Conservation (phyloP, 768 basidiomycete species). For the Saitozyma podzolica region DNA sequence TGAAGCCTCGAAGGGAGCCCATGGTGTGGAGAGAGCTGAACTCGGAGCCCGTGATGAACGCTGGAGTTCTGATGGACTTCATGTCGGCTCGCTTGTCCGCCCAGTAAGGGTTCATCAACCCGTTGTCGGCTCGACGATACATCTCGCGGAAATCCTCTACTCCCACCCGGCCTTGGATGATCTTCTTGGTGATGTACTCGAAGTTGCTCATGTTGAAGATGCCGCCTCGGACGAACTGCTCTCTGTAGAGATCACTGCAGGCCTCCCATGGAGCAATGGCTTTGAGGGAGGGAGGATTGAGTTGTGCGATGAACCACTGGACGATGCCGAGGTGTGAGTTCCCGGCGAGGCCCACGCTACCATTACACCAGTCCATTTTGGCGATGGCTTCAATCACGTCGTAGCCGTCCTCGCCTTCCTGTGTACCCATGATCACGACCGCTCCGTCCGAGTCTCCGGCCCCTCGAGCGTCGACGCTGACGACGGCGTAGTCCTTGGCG, state of each 20-base stretch:
- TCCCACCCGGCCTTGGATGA: conserved; percentile 20
- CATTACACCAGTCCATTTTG: conserved; percentile 23
- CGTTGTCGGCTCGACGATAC: conserved; percentile 8
- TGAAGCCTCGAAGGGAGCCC: too few species aligned
- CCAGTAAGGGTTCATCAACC: conserved; percentile 16
- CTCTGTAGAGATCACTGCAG: conserved; percentile 19
- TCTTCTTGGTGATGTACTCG: conserved; percentile 21
- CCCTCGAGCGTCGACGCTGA: too few species aligned
- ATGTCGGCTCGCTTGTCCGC: conserved; percentile 22
- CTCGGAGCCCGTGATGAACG: too few species aligned
- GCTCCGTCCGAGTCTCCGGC: too few species aligned
- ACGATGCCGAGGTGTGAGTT: conserved; percentile 24
- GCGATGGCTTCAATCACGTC: too few species aligned
- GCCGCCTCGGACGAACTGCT: conserved; percentile 23
- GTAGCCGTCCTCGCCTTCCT: too few species aligned
- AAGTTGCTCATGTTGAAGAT: conserved; percentile 23
- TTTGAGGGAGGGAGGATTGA: conserved; percentile 30
- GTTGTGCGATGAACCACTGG: conserved; percentile 25
- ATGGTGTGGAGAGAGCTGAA: too few species aligned
- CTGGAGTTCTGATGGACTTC: too few species aligned
- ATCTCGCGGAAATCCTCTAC: conserved; percentile 24
- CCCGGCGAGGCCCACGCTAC: conserved; percentile 26
- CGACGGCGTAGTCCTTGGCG: too few species aligned
- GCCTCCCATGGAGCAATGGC: conserved; percentile 38
- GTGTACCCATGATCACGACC: too few species aligned